Percentiles rank a stretch among this genome's conserved stretches.
Conservation (phyloP, 2,329 filamentous ascomycete genomes). For the Dactylellina leptospora region DNA sequence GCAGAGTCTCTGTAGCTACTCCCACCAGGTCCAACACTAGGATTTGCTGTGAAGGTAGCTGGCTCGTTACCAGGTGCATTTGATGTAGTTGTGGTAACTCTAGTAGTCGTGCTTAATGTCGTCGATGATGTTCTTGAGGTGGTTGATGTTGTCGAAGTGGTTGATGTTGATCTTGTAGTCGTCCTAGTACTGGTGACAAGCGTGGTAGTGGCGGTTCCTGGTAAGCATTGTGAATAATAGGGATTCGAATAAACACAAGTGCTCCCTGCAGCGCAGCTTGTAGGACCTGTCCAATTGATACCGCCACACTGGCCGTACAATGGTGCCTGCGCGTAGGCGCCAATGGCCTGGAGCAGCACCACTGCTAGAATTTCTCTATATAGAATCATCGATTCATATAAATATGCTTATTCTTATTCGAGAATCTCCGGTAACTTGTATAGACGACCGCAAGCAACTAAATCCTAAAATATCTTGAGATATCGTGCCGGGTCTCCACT, state of each 20-base stretch:
- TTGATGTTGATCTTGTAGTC: constrained; percentile 20
- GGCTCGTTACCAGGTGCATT: constrained; percentile 49
- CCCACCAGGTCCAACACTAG: constrained; percentile 59
- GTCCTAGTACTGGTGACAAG: constrained; percentile 12
- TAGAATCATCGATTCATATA: no score
- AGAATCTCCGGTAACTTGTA: no score
- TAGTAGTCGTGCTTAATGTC: constrained; percentile 19
- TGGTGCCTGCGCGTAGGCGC: constrained; percentile 23
- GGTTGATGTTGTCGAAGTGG: background rate
- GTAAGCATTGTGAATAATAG: constrained; percentile 64
- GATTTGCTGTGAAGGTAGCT: constrained; percentile 58
- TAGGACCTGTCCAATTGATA: constrained; percentile 61
- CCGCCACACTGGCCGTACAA: constrained; percentile 60
- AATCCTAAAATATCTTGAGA: no score
- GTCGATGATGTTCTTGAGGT: constrained; percentile 1
- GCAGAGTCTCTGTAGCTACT: constrained; percentile 59
- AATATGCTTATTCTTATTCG: no score
- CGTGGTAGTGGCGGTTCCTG: constrained; percentile 9
- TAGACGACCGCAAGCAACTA: no score
- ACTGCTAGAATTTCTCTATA: no score
- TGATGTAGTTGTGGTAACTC: constrained; percentile 1
- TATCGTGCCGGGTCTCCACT: no score
- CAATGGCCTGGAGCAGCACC: constrained; percentile 18
- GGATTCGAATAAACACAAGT: constrained; percentile 61
- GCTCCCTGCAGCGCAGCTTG: constrained; percentile 60